Evolutionary conservation across 805 yeast genomes (phyloP), one percentile per base, ranked within the genome.

Genomic region (Starmerella floris): DNA sequence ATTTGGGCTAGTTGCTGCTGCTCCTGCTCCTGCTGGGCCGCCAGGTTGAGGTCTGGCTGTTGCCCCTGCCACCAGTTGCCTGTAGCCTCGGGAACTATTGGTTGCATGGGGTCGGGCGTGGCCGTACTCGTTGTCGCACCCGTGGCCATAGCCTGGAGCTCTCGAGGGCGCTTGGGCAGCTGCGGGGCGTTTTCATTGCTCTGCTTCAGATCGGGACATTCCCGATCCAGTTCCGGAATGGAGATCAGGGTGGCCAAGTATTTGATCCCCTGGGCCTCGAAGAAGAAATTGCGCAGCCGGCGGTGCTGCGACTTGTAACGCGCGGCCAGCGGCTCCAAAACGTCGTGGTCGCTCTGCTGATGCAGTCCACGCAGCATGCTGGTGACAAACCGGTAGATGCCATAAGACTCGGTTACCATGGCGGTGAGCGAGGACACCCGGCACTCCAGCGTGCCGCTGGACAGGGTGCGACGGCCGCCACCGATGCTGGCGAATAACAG

Each of bases 311-410:
- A 67, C 51, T 70, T 69, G 56, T 78, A 88, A 40, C 88, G 68
- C 30, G 76, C 76, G 49, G 76, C 68, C 49, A 88, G 67, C 3
- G 91, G 88, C 51, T 72, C 73, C 49, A 88, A 66, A 1, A 84
- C 88, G 4, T 79, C 94, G 19, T 73, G 81, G 25, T 75, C 77
- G 44, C 78, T 76, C 48, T 81, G 72, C 53, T 74, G 74, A 55
- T 81, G 74, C 75, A 88, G 69, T 0, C 94, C 96, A 51, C 95
- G 73, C 45, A 88, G 65, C 97, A 88, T 87, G 9, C 94, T 79
- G 2, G 83, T 80, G 44, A 81, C 66, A 54, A 88, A 88, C 60
- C 84, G 82, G 62, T 85, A 83, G 44, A 88, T 84, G 35, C 97
- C 97, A 56, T 83, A 87, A 2, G 93, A 74, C 60, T 88, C 98